Base-by-base conservation (phyloP, 441 rosid genomes). In the Pelargonium citronellum region DNA sequence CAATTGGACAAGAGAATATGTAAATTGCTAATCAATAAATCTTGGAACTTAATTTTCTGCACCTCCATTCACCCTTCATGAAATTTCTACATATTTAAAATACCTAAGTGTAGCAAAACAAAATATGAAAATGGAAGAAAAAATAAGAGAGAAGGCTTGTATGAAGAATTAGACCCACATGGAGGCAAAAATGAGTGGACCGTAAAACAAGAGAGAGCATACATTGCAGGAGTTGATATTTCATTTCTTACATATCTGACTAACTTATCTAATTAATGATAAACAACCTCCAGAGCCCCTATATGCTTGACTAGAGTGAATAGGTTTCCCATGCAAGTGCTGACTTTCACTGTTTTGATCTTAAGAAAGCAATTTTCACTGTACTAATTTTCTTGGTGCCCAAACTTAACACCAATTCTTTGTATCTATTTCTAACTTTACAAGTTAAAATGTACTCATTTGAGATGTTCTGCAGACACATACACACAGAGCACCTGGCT, bases 401-500 rank as follows among this genome's bases (percentile, higher is more conserved):
- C 63, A 17, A 58, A 17, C 24, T 17, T 17, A 20, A 8, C 10
- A 8, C 63, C 63, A n/a, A 7, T 9, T 19, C 24, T 19, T 58
- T 58, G 0, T n/a, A 58, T 58, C 63, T 20, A 58, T 58, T 58
- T 58, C 63, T 24, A 19, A 24, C 22, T 58, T 20, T 58, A 58
- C 27, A 19, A 58, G 7, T 51, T 51, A 8, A 58, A 58, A 24
- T 58, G 8, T 58, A 58, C 30, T n/a, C 63, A 58, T 58, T 58
- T 24, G 11, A 0, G 63, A 58, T 7, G 30, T 58, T 24, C 19
- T 39, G 43, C 60, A 53, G 8, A 15, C 63, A 8, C 4, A 58
- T 12, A 19, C 30, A 19, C 9, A 30, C 22, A 46, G 2, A 68
- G 22, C 70, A 83, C 96, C 89, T 92, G 92, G 34, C 75, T 67